These are phyloP conservation scores for Monosporascus sp. DNA, from an alignment of 2,329 filamentous ascomycete genomes.

Conservation along the genomic window DNA sequence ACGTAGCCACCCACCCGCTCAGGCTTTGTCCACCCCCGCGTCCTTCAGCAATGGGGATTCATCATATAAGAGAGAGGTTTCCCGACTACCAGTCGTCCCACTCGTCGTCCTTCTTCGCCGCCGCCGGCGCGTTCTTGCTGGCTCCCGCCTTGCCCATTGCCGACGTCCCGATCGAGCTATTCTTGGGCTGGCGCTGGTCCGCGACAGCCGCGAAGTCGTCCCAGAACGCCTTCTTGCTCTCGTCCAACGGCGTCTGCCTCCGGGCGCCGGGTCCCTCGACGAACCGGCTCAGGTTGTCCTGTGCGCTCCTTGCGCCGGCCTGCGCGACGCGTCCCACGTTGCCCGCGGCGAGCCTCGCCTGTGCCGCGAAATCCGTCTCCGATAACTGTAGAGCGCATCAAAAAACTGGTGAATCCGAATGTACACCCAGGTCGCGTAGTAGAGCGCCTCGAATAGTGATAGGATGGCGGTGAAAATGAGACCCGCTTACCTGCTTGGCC, in stretches of 20 bases:
- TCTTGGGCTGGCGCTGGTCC: conserved; percentile 43
- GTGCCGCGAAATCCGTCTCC: conserved; percentile 70
- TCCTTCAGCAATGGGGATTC: background rate
- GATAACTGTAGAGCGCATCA: conserved; percentile 54
- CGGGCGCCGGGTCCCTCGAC: conserved; percentile 63
- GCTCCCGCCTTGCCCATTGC: conserved; percentile 51
- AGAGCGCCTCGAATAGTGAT: too few relatives aligned
- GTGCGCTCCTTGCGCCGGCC: conserved; percentile 68
- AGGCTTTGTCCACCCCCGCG: conserved; percentile 3
- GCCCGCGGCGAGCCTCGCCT: conserved; percentile 56
- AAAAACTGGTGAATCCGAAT: too few relatives aligned
- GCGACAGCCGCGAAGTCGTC: conserved; percentile 76
- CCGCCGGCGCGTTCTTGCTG: conserved; percentile 27
- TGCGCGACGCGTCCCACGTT: conserved; percentile 63
- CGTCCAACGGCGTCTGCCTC: conserved; percentile 39
- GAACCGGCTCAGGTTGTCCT: conserved; percentile 77
- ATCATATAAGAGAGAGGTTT: background rate
- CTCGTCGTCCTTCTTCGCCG: conserved; percentile 49
- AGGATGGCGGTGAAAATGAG: background rate
- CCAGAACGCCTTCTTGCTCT: conserved; percentile 82
- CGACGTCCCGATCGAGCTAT: conserved; percentile 52
- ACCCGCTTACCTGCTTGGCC: conserved; percentile 66
- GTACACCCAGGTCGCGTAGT: too few relatives aligned
- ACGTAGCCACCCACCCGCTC: too few relatives aligned
- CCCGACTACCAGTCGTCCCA: conserved; percentile 58